Evolutionary conservation across 805 yeast genomes (phyloP).

Genomic region (Wickerhamiella bombiphila): DNA sequence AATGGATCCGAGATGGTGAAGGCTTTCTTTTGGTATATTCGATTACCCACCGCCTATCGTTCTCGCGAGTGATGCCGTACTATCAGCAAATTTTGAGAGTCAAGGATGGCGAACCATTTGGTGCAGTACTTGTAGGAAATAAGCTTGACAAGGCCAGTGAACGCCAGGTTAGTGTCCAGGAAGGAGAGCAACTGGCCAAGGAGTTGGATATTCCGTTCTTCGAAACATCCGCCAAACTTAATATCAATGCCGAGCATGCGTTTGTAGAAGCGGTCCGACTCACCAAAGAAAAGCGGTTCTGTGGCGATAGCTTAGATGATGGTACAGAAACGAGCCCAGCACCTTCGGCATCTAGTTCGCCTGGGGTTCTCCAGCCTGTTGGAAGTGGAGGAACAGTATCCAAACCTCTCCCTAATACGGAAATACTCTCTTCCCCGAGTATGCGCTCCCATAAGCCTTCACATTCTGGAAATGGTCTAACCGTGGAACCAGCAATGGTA

Average conservation of each 20-base stretch:
- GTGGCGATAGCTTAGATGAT: conserved; percentile 35
- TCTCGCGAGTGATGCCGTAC: conserved; percentile 71
- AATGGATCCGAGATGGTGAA: conserved; percentile 92
- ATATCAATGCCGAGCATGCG: conserved; percentile 75
- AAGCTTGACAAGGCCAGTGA: conserved; percentile 66
- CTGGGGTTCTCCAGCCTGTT: not conserved
- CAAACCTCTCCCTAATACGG: not conserved
- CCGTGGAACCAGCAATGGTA: not conserved
- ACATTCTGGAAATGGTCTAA: no score
- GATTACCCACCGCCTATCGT: conserved; percentile 69
- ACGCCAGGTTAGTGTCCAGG: conserved; percentile 67
- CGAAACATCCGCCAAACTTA: conserved; percentile 89
- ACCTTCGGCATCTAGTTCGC: not conserved
- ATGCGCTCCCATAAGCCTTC: no score
- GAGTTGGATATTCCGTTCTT: conserved; percentile 52
- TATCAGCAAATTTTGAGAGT: conserved; percentile 67
- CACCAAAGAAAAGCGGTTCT: conserved; percentile 62
- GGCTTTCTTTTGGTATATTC: conserved; percentile 84
- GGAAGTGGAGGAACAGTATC: not conserved
- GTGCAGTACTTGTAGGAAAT: conserved; percentile 86
- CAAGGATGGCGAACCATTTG: conserved; percentile 38
- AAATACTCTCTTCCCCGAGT: not conserved
- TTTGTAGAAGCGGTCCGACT: conserved; percentile 49
- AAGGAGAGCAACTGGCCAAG: conserved; percentile 67
- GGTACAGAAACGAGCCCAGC: not conserved